Conservation (phyloP, 116 monocot species). For the Trichopus zeylanicus region DNA sequence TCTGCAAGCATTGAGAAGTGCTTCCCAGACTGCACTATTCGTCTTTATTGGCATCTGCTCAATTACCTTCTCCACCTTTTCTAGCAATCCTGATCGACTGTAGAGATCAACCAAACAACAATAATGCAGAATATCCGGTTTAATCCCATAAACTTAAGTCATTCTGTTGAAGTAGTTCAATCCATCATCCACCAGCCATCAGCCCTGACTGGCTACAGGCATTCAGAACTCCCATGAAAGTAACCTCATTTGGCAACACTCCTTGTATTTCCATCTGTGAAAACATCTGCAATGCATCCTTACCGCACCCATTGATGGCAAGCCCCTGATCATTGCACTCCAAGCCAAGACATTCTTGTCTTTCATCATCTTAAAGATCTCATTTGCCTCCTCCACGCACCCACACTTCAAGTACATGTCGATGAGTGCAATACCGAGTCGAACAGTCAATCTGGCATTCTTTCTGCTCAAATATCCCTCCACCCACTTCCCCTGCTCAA, state of each 20-base stretch:
- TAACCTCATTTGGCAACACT: conserved; percentile 21
- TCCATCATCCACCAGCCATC: conserved; percentile 32
- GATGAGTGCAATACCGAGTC: conserved; percentile 28
- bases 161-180: conserved; percentile 23
- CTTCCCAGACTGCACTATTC: conserved; percentile 28
- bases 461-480: conserved; percentile 14
- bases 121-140: conserved; percentile 36
- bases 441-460: conserved; percentile 9
- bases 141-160: conserved; percentile 17
- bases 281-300: conserved; percentile 27
- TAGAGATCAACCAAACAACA: conserved; percentile 55
- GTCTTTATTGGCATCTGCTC: conserved; percentile 34
- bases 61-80: conserved; percentile 32
- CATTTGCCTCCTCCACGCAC: conserved; percentile 15
- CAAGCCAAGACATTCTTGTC: conserved; percentile 30
- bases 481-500: conserved; percentile 28
- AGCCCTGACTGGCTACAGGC: conserved; percentile 40
- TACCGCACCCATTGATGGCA: conserved; percentile 28
- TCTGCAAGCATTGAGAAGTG: conserved; percentile 28
- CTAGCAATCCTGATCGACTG: conserved; percentile 34
- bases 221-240: conserved; percentile 38
- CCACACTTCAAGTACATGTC: conserved; percentile 48
- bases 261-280: conserved; percentile 10
- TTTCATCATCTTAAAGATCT: conserved; percentile 20
- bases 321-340: conserved; percentile 29